A percentile compares a stretch with the other conserved stretches of the same genome.
phyloP scores from a whole-genome alignment of 768 basidiomycete species.

The Filobasidium floriforme region DNA sequence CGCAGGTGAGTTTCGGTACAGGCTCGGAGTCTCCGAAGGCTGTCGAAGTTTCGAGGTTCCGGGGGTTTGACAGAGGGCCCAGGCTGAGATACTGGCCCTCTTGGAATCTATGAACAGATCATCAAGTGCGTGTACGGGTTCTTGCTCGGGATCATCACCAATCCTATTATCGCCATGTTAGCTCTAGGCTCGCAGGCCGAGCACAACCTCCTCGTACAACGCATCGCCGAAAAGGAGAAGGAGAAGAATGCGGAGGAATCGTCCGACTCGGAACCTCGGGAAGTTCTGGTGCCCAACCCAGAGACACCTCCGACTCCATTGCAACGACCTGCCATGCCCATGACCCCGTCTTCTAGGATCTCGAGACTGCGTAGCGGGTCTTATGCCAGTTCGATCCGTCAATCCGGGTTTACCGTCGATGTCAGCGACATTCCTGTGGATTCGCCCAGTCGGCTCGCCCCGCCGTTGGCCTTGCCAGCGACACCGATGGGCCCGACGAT shows the following conservation, averaged over 20 bases:
- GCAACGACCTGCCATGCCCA: not conserved
- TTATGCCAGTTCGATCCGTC: not conserved
- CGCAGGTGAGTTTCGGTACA: constrained; percentile 30
- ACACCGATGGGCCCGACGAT: not conserved
- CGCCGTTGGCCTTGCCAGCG: not conserved
- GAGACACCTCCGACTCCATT: not conserved
- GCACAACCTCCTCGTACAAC: constrained; percentile 38
- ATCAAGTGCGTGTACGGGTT: constrained; percentile 43
- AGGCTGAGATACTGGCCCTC: not conserved
- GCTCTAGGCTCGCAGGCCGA: constrained; percentile 44
- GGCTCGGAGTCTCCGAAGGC: too few species aligned
- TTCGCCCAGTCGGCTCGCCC: constrained; percentile 4
- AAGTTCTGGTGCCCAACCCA: not conserved
- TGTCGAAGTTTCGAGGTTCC: too few species aligned
- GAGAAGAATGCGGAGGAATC: not conserved
- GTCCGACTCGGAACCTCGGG: not conserved
- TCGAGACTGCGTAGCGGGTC: not conserved
- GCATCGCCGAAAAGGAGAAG: constrained; percentile 1
- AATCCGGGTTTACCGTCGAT: not conserved
- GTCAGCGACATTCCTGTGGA: not conserved
- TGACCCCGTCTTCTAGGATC: not conserved
- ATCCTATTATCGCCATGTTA: constrained; percentile 42
- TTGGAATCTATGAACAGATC: constrained; percentile 9
- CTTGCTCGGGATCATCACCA: constrained; percentile 42
- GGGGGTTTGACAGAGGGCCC: too few species aligned